These are phyloP conservation scores for Raddia distichophylla DNA, from an alignment of 176 grass and related monocot genomes.

Conservation along the genomic window DNA sequence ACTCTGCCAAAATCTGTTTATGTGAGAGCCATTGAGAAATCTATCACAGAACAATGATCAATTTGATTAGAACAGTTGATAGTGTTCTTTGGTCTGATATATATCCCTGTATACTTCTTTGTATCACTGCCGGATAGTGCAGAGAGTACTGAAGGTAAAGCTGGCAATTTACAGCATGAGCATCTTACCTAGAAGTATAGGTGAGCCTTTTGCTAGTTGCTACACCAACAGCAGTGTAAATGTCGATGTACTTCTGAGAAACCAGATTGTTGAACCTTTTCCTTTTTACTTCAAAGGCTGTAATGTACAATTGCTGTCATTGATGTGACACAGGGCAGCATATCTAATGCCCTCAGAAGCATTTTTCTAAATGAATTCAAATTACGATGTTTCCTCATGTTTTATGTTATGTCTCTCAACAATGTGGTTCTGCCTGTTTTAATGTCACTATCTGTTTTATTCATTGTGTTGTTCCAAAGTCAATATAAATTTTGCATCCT, in stretches of 20 bases:
- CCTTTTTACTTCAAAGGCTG: slow-evolving; percentile 30
- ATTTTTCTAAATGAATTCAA: slow-evolving; percentile 32
- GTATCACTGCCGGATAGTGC: slow-evolving; percentile 8
- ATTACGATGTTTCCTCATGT: slow-evolving; percentile 15
- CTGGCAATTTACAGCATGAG: slow-evolving; percentile 21
- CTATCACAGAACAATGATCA: slow-evolving; percentile 59
- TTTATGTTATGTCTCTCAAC: not conserved
- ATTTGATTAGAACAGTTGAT: not conserved
- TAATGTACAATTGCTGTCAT: slow-evolving; percentile 34
- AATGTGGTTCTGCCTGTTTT: not conserved
- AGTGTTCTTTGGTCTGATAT: slow-evolving; percentile 30
- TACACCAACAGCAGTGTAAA: slow-evolving; percentile 37
- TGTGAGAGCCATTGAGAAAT: slow-evolving; percentile 82
- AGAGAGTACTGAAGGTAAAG: slow-evolving; percentile 35
- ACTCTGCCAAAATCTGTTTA: slow-evolving; percentile 83
- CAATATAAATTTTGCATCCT: not conserved
- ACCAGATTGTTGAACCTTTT: slow-evolving; percentile 6
- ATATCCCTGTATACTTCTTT: slow-evolving; percentile 23
- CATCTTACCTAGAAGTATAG: slow-evolving; percentile 17
- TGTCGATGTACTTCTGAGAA: slow-evolving; percentile 38
- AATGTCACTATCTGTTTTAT: not conserved
- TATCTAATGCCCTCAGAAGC: slow-evolving; percentile 35
- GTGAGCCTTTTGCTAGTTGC: slow-evolving; percentile 39
- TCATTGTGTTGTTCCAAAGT: slow-evolving; percentile 8
- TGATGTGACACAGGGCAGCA: slow-evolving; percentile 29